Evolutionary conservation across 2,329 filamentous ascomycete genomes (phyloP).

Genomic region (Neonectria hederae): DNA sequence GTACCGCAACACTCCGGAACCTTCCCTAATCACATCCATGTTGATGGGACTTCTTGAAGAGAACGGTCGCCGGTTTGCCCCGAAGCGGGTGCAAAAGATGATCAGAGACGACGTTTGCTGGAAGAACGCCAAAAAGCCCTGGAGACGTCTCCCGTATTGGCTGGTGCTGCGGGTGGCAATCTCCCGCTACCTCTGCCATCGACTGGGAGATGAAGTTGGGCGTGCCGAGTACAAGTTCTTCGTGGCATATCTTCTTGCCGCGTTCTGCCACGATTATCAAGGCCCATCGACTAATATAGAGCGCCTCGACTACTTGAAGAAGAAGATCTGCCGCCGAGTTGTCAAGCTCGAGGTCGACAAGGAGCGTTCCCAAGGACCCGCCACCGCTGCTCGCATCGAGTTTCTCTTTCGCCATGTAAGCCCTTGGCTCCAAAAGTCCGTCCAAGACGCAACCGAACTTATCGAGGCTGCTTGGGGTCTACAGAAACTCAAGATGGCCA

Average conservation of each 20-base stretch:
- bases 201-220: constrained; percentile 40
- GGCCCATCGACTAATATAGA: constrained; percentile 26
- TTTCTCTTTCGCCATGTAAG: constrained; percentile 30
- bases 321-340: constrained; percentile 39
- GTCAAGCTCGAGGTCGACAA: constrained; percentile 40
- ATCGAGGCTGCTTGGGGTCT: constrained; percentile 32
- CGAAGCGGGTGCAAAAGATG: constrained; percentile 60
- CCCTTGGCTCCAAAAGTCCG: constrained; percentile 14
- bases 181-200: constrained; percentile 60
- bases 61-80: constrained; percentile 55
- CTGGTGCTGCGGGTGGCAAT: constrained; percentile 68
- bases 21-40: constrained; percentile 67
- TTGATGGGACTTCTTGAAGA: constrained; percentile 69
- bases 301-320: constrained; percentile 34
- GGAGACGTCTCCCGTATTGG: constrained; percentile 72
- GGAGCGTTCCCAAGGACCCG: constrained; percentile 17
- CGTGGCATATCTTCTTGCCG: constrained; percentile 57
- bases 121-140: constrained; percentile 60
- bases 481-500: constrained; percentile 34
- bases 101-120: constrained; percentile 70
- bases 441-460: constrained; percentile 25
- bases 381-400: constrained; percentile 21
- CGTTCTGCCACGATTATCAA: constrained; percentile 54
- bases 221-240: constrained; percentile 66
- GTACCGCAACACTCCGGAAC: constrained; percentile 66